Conservation (phyloP, 257 asterid genomes). For the Verbena officinalis region DNA sequence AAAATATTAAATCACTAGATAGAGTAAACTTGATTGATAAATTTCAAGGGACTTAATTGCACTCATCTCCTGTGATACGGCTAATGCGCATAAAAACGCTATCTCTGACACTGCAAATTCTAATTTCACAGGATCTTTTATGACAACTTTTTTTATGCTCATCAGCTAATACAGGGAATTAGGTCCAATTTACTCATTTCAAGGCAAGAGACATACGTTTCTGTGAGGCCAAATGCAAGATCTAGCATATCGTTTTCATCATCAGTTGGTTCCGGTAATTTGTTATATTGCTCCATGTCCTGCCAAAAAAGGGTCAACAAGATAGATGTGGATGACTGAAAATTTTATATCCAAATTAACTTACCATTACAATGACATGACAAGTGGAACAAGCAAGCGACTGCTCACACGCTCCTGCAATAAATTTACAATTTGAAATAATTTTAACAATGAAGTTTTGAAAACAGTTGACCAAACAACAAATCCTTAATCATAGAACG, state of each 20-base stretch:
- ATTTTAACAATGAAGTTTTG: neutral
- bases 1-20: neutral
- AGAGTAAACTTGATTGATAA: slow-evolving; percentile 11
- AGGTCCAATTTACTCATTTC: neutral
- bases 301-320: slow-evolving; percentile 35
- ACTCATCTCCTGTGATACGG: no score
- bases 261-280: slow-evolving; percentile 80
- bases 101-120: no score
- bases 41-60: no score
- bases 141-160: no score
- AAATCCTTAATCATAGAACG: slow-evolving; percentile 4
- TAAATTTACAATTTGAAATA: slow-evolving; percentile 10
- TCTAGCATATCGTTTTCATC: slow-evolving; percentile 99
- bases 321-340: neutral
- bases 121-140: no score
- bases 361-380: slow-evolving; percentile 91
- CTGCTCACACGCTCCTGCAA: slow-evolving; percentile 96
- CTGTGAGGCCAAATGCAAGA: slow-evolving; percentile 89
- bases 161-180: no score
- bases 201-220: slow-evolving; percentile 54
- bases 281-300: slow-evolving; percentile 82
- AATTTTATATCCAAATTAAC: slow-evolving; percentile 8
- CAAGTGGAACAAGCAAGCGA: slow-evolving; percentile 98
- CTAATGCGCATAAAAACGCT: no score
- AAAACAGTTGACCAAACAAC: slow-evolving; percentile 7